Base-by-base conservation (phyloP, 148 eudicot genomes). In the Vaccinium darrowii region DNA sequence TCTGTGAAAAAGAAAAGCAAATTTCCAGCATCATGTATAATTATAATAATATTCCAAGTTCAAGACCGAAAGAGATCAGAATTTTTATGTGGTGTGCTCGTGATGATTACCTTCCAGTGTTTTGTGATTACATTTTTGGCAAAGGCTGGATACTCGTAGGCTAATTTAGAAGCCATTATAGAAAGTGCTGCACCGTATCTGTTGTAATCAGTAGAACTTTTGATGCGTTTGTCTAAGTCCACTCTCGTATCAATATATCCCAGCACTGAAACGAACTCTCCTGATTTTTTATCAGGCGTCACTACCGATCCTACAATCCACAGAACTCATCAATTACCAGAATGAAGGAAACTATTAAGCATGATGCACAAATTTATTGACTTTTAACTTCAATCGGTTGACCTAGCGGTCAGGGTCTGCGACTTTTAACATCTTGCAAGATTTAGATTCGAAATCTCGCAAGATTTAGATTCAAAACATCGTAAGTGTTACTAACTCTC, bases 91-190 rank as follows among this genome's bases (percentile, higher is more conserved):
- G 30, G 71, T 7, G 14, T n/a, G 23, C n/a, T 63, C 30, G 0
- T 63, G 11, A 9, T 2, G n/a, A 63, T 78, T 84, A 90, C 92
- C 92, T 89, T 90, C 91, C 91, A 89, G 19, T 71, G 84, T 43
- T 91, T n/a, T n/a, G 47, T 57, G 25, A 91, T 62, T 23, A 88
- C 82, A 72, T 54, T 63, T 80, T 30, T 53, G 33, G 71, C 73
- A 60, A 79, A 91, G 18, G 88, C 82, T 81, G 84, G 54, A 76
- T 87, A 87, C 71, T 91, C 91, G 63, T 91, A 91, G 25, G 88
- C 84, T 53, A 91, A 58, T 87, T 91, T 91, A 51, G 92, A 74
- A 1, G 91, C 91, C 91, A 89, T 91, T 1, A 86, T 75, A 6
- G 89, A 85, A 53, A 89, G 83, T 49, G 88, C 82, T 54, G 91